Base-by-base conservation (phyloP, 345 rosid genomes). In the Rhodomyrtus tomentosa region DNA sequence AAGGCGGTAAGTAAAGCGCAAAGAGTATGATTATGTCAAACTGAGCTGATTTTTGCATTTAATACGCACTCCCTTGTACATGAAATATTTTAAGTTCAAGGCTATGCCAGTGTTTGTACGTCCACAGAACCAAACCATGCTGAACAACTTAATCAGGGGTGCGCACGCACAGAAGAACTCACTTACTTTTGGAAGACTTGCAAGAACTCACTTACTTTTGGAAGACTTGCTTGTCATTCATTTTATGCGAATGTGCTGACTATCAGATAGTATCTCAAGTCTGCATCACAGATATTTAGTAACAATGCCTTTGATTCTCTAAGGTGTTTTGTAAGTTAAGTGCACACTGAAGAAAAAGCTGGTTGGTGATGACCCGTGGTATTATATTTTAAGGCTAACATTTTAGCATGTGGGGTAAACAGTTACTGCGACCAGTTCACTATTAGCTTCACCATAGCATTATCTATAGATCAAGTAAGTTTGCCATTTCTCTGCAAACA, bases 1-100 rank as follows among this genome's bases (percentile, higher is more conserved):
- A 91, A 86, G 90, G 89, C 21, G 93, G 94, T 91, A 87, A 81
- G 81, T 76, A 50, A 82, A 83, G 27, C 36, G 62, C 83, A 51
- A 85, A 82, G 72, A 83, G 59, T 83, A 42, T 80, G 58, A 84
- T 32, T 58, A 73, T 32, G 53, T 85, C 49, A 50, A 45, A 42
- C 55, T 80, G 79, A 20, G 50, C 84, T 83, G 45, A 54, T 50
- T 50, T 72, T 76, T 84, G 45, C 76, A 32, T 32, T 68, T 8
- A 18, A 55, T 25, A 55, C 25, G 49, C 72, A 50, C 38, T 84
- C 62, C 80, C 18, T 62, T 73, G 55, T 73, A 32, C 40, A 62
- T 62, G 21, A 62, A 10, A 62, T 29, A 62, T 15, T 62, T 15
- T 3, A 29, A 9, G 22, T 62, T 62, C 18, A 58, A 62, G 74